phyloP scores from a whole-genome alignment of 352 stramenopile species.

The Thalassiosira sp. region DNA sequence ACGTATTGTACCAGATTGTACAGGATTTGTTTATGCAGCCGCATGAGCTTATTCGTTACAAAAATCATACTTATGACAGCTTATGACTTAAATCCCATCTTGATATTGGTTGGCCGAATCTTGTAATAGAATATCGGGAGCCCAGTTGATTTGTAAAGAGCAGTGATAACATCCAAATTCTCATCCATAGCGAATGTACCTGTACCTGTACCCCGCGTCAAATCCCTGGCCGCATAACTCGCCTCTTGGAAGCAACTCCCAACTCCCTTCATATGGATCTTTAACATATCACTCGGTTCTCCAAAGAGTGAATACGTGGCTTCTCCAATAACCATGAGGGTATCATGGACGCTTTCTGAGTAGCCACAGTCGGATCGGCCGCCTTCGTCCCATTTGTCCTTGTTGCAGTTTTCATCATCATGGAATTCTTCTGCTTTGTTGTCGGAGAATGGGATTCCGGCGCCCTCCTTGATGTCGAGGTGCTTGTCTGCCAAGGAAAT shows the following conservation, averaged over 20 bases:
- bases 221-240: slow-evolving; percentile 41
- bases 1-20: no score
- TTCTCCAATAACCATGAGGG: slow-evolving; percentile 44
- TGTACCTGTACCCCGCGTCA: slow-evolving; percentile 20
- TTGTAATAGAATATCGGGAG: no score
- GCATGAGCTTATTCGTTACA: no score
- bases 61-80: no score
- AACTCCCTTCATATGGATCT: slow-evolving; percentile 37
- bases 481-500: not conserved
- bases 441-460: not conserved
- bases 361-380: slow-evolving; percentile 51
- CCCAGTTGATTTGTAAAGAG: no score
- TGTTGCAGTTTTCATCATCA: slow-evolving; percentile 1
- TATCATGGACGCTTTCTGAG: slow-evolving; percentile 42
- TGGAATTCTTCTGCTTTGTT: not conserved
- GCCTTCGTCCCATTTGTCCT: slow-evolving; percentile 52
- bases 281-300: slow-evolving; percentile 40
- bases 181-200: no score
- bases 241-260: slow-evolving; percentile 58
- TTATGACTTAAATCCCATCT: no score
- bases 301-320: slow-evolving; percentile 34
- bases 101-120: no score
- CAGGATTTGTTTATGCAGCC: no score
- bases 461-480: not conserved
- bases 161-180: no score